Percentiles rank a stretch among this genome's conserved stretches.
phyloP scores from a whole-genome alignment of 768 basidiomycete genomes.

The Auriculariales sp. region DNA sequence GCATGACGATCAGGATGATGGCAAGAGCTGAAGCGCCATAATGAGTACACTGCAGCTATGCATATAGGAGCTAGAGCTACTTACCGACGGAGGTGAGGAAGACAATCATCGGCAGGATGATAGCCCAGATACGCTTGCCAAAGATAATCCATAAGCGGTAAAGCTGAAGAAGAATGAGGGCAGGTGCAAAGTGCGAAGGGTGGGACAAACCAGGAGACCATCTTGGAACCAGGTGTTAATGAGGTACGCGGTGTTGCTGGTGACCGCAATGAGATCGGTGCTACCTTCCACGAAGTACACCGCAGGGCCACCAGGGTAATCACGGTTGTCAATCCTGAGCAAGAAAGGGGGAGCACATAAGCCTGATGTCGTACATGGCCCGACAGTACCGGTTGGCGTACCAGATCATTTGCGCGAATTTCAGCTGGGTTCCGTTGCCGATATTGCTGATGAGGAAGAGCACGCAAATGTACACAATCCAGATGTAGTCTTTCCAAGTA shows the following conservation, averaged over 20 bases:
- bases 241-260: background rate
- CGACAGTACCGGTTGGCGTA: conserved; percentile 12
- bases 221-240: background rate
- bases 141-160: background rate
- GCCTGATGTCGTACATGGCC: no score
- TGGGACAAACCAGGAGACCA: background rate
- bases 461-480: conserved; percentile 3
- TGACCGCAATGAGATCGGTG: background rate
- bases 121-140: background rate
- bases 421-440: conserved; percentile 12
- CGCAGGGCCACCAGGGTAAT: background rate
- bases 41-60: background rate
- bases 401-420: conserved; percentile 17
- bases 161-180: background rate
- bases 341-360: no score
- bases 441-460: conserved; percentile 17
- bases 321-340: background rate
- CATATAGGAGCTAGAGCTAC: background rate
- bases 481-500: background rate
- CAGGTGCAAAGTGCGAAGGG: background rate
- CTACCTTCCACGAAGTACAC: background rate
- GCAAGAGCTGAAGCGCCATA: background rate
- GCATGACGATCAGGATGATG: background rate
- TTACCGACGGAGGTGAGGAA: background rate
- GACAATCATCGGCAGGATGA: background rate